A percentile compares a stretch with the other conserved stretches of the same genome.
These are phyloP conservation scores for Lizanozyma gosingica DNA, from an alignment of 1,139 yeast genomes.

Conservation along the genomic window DNA sequence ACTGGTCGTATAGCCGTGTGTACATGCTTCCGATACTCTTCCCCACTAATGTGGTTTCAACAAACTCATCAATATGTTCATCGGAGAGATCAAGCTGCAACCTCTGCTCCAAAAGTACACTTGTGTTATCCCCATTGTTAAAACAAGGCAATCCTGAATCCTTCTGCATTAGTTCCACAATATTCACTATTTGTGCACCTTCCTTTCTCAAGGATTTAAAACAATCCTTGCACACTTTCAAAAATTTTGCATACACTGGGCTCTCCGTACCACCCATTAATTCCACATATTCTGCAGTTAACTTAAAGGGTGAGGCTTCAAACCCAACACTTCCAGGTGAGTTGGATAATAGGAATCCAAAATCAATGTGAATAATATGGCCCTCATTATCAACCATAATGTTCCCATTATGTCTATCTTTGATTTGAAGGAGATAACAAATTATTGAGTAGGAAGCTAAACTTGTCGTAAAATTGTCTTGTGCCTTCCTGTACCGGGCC, in stretches of 20 bases:
- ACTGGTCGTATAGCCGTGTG: conserved; percentile 89
- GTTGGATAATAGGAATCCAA: conserved; percentile 85
- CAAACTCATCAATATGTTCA: conserved; percentile 65
- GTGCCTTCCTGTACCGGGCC: conserved; percentile 56
- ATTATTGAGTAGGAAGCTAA: conserved; percentile 85
- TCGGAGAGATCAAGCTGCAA: conserved; percentile 70
- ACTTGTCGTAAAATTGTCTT: conserved; percentile 73
- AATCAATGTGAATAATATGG: conserved; percentile 90
- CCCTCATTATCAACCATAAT: conserved; percentile 92
- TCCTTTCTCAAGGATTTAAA: conserved; percentile 65
- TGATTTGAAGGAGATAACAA: conserved; percentile 81
- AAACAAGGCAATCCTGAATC: conserved; percentile 89
- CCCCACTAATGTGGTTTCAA: conserved; percentile 63
- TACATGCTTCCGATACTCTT: conserved; percentile 85
- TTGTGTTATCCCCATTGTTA: conserved; percentile 76
- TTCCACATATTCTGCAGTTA: conserved; percentile 82
- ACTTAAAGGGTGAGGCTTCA: conserved; percentile 94
- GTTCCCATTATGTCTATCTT: conserved; percentile 95
- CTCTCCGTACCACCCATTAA: conserved; percentile 72
- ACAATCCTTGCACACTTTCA: conserved; percentile 55
- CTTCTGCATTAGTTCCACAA: conserved; percentile 90
- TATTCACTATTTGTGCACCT: conserved; percentile 61
- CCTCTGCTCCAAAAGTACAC: conserved; percentile 68
- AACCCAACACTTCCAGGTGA: conserved; percentile 96
- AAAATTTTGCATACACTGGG: conserved; percentile 49